These are phyloP conservation scores for Trichoderma asperelloides DNA, from an alignment of 495 filamentous ascomycete species.

Conservation along the genomic window DNA sequence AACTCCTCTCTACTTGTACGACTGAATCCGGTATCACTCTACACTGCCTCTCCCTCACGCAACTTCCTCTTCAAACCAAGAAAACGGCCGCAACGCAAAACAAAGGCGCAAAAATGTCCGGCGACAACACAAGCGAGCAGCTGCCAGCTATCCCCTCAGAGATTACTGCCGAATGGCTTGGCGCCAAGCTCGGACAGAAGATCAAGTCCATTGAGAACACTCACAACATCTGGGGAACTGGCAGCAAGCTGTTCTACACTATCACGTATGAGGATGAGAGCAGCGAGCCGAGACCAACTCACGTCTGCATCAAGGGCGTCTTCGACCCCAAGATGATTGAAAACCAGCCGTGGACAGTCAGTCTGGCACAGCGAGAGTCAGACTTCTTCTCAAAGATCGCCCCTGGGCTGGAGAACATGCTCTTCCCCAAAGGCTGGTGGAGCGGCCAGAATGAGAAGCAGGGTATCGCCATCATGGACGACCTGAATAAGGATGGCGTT, in stretches of 20 bases:
- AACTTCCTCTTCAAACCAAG: too few relatives aligned
- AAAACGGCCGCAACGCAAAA: neutral
- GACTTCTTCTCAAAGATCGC: slow-evolving; percentile 27
- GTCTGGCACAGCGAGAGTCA: slow-evolving; percentile 26
- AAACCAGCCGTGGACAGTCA: slow-evolving; percentile 25
- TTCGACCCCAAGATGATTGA: slow-evolving; percentile 25
- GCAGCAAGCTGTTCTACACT: slow-evolving; percentile 23
- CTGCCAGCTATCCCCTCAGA: slow-evolving; percentile 17
- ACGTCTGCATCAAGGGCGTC: slow-evolving; percentile 27
- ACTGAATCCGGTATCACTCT: too few relatives aligned
- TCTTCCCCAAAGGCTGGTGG: slow-evolving; percentile 28
- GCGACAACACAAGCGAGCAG: slow-evolving; percentile 1
- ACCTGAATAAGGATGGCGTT: slow-evolving; percentile 20
- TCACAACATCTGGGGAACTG: slow-evolving; percentile 21
- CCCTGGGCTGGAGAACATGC: slow-evolving; percentile 21
- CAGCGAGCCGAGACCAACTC: slow-evolving; percentile 14
- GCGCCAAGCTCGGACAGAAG: slow-evolving; percentile 20
- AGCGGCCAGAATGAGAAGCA: slow-evolving; percentile 20
- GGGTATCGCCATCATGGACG: slow-evolving; percentile 27
- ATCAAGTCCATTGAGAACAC: slow-evolving; percentile 23
- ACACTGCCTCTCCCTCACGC: too few relatives aligned
- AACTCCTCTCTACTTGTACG: neutral
- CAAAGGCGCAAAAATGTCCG: slow-evolving; percentile 9
- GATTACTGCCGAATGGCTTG: slow-evolving; percentile 20
- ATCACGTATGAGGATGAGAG: slow-evolving; percentile 21